Conservation (phyloP, 805 yeast genomes). For the Candida patagonica region DNA sequence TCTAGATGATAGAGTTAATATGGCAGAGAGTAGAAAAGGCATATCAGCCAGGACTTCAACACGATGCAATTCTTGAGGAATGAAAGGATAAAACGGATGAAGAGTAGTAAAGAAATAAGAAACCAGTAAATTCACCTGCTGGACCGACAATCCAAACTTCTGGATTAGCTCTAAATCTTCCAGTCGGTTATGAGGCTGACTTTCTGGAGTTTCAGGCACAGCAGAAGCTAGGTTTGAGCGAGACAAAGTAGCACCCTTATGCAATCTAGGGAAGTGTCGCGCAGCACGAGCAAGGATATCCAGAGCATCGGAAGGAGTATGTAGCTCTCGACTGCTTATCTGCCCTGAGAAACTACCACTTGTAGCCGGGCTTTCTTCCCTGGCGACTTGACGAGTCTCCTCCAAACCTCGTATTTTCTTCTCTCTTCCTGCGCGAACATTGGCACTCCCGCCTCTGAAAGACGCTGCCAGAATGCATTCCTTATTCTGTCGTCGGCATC, state of each 20-base stretch:
- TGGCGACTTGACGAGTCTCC: background rate
- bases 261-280: slow-evolving; percentile 26
- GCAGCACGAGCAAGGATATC: slow-evolving; percentile 32
- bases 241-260: background rate
- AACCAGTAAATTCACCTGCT: slow-evolving; percentile 25
- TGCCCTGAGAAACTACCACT: background rate
- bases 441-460: slow-evolving; percentile 42
- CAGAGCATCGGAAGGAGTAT: slow-evolving; percentile 32
- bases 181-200: slow-evolving; percentile 22
- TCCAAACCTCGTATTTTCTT: slow-evolving; percentile 36
- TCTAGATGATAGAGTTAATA: slow-evolving; percentile 70
- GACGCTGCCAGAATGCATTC: slow-evolving; percentile 67
- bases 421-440: slow-evolving; percentile 35
- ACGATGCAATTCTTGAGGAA: slow-evolving; percentile 64
- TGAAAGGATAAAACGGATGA: slow-evolving; percentile 86
- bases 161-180: slow-evolving; percentile 55
- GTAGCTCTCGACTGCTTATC: slow-evolving; percentile 20
- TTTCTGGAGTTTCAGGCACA: background rate
- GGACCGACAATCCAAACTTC: slow-evolving; percentile 48
- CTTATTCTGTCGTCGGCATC: slow-evolving; percentile 75
- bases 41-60: slow-evolving; percentile 61
- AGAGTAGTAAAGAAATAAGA: slow-evolving; percentile 55
- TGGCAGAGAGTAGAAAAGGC: slow-evolving; percentile 73
- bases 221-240: background rate
- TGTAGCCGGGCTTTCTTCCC: background rate